These are phyloP conservation scores for Zopfia rhizophila DNA, from an alignment of 2,329 filamentous ascomycete genomes.

Conservation along the genomic window DNA sequence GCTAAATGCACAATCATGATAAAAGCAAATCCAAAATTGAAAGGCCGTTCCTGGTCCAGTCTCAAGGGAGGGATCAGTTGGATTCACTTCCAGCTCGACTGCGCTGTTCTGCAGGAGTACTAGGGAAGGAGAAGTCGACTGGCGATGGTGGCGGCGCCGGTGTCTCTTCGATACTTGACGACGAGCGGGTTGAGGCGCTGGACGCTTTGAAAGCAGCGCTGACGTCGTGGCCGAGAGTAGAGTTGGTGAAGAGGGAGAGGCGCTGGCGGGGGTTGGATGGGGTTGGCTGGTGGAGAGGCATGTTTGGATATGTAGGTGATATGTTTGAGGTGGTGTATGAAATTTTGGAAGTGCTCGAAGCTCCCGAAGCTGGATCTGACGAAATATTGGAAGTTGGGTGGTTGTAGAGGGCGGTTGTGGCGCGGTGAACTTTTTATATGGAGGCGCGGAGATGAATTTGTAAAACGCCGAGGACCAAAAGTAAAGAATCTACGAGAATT, in stretches of 20 bases:
- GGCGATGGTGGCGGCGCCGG: constrained; percentile 54
- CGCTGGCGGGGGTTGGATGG: constrained; percentile 50
- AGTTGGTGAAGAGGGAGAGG: constrained; percentile 54
- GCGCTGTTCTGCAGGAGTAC: constrained; percentile 39
- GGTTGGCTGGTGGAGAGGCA: constrained; percentile 38
- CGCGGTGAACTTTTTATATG: constrained; percentile 10
- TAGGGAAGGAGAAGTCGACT: constrained; percentile 53
- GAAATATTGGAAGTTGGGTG: constrained; percentile 1
- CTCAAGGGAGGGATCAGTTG: constrained; percentile 21
- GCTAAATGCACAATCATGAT: constrained; percentile 43
- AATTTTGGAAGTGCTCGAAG: constrained; percentile 5
- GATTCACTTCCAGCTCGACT: constrained; percentile 36
- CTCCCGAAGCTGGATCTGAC: constrained; percentile 7
- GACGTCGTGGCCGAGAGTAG: constrained; percentile 53
- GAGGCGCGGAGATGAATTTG: constrained; percentile 4
- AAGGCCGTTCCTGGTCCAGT: too few species aligned
- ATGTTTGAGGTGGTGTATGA: neutral
- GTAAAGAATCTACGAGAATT: too few species aligned
- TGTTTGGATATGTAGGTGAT: constrained; percentile 24
- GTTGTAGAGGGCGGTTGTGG: constrained; percentile 9
- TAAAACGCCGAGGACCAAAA: constrained; percentile 15
- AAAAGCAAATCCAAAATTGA: constrained; percentile 21
- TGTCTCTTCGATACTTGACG: constrained; percentile 46
- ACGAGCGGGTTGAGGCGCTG: constrained; percentile 36
- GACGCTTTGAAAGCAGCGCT: constrained; percentile 53